These are phyloP conservation scores for sweet orange (Citrus sinensis) DNA, from an alignment of 345 rosid genomes.

Conservation along the genomic window DNA sequence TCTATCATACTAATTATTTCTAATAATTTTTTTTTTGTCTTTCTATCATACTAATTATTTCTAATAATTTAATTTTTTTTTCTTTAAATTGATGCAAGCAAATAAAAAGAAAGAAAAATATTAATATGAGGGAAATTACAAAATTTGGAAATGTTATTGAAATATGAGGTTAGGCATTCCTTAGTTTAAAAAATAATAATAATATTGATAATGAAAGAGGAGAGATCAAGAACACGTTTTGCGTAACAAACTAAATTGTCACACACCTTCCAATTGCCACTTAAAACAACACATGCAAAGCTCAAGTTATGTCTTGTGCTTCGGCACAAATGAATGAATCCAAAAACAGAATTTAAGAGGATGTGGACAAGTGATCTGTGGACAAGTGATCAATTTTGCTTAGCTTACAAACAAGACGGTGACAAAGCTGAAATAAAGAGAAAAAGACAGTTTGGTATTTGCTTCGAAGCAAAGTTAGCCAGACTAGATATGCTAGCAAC, in stretches of 20 bases:
- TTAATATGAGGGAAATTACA: neutral
- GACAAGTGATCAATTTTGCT: conserved; percentile 23
- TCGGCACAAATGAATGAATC: neutral
- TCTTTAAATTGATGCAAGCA: neutral
- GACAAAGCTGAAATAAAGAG: neutral
- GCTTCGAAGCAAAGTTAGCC: conserved; percentile 12
- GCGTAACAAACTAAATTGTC: neutral
- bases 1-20: neutral
- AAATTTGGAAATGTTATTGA: neutral
- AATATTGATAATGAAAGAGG: neutral
- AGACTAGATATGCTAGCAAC: conserved; percentile 11
- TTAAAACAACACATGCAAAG: neutral
- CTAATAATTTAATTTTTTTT: no score
- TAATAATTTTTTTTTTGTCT: no score
- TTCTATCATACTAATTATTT: no score
- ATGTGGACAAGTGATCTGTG: conserved; percentile 18
- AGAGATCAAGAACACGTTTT: neutral
- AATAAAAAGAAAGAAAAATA: neutral
- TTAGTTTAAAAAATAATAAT: no score
- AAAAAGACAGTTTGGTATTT: conserved; percentile 8
- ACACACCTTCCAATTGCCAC: neutral
- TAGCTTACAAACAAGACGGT: conserved; percentile 19
- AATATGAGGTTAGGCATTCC: neutral
- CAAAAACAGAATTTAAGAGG: neutral
- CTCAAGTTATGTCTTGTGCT: no score